Conservation (phyloP, 768 basidiomycete species). For the Boletus vermiculosoides region DNA sequence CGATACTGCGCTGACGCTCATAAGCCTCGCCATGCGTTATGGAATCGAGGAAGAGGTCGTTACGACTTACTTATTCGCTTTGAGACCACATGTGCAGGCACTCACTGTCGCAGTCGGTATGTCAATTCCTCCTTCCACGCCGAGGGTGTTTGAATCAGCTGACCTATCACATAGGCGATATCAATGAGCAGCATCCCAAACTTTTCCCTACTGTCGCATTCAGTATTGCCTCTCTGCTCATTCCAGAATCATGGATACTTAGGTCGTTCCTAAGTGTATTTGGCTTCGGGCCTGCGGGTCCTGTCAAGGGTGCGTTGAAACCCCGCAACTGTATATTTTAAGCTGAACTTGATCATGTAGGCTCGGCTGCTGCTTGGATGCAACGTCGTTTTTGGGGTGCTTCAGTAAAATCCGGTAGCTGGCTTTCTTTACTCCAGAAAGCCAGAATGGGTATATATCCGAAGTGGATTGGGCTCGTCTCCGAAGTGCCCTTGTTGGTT, state of each 20-base stretch:
- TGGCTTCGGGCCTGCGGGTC: neutral
- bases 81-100: neutral
- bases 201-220: neutral
- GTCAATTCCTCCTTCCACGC: neutral
- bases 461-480: neutral
- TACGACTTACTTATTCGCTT: neutral
- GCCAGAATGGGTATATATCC: neutral
- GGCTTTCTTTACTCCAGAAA: neutral
- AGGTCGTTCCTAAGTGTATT: neutral
- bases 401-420: neutral
- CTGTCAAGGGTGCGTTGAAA: neutral
- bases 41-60: neutral
- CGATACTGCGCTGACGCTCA: neutral
- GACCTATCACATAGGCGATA: neutral
- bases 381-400: neutral
- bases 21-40: too few species aligned
- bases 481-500: constrained; percentile 12
- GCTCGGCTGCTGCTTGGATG: neutral
- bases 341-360: neutral
- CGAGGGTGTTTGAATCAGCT: neutral
- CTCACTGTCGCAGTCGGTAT: neutral
- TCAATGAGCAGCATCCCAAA: neutral
- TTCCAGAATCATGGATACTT: neutral
- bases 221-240: neutral
- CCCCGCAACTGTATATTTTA: neutral